These are phyloP conservation scores for Pleurotus sapidus DNA, from an alignment of 768 basidiomycete genomes.

Conservation along the genomic window DNA sequence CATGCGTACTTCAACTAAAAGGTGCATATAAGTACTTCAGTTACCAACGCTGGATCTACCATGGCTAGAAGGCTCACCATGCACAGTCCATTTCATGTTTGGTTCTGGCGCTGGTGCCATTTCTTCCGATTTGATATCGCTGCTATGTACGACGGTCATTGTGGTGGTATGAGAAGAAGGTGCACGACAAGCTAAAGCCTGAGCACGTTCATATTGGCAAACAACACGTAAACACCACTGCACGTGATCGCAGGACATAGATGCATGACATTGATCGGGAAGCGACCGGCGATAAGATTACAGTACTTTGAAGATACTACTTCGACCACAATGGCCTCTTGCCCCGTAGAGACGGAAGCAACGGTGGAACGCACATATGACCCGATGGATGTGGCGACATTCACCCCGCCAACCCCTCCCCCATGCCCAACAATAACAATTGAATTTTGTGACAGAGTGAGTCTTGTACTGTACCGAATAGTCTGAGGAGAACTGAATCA, in stretches of 20 bases:
- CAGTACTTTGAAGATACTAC: too few relatives aligned
- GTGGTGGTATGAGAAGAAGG: background rate
- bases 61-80: conserved; percentile 4
- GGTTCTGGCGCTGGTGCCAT: background rate
- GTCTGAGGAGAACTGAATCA: conserved; percentile 1
- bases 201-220: background rate
- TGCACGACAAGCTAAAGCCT: background rate
- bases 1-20: conserved; percentile 81
- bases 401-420: conserved; percentile 47
- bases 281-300: background rate
- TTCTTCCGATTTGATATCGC: background rate
- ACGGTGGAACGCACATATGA: background rate
- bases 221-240: conserved; percentile 4
- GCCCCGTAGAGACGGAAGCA: background rate
- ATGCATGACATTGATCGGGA: background rate
- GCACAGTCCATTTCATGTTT: conserved; percentile 9
- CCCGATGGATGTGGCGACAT: conserved; percentile 46
- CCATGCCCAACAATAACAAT: conserved; percentile 61
- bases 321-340: background rate
- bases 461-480: conserved; percentile 23
- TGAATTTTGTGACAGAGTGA: conserved; percentile 90
- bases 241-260: background rate
- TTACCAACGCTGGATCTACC: background rate
- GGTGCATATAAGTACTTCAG: background rate
- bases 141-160: background rate